Evolutionary conservation across 768 basidiomycete genomes (phyloP).

Genomic region (Tricholoma furcatifolium): DNA sequence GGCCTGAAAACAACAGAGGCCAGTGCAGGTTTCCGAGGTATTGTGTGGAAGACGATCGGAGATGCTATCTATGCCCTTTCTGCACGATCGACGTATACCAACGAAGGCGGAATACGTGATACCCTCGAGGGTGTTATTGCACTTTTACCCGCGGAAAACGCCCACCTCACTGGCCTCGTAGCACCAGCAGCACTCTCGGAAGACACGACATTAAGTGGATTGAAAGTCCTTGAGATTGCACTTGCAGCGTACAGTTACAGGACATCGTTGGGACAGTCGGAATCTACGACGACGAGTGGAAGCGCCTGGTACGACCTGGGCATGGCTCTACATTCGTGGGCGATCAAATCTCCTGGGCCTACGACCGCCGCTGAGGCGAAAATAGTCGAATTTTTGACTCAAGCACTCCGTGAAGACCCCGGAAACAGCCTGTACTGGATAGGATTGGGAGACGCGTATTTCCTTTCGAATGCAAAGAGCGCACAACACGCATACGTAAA

Average conservation of each 20-base stretch:
- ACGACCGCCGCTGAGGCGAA: constrained; percentile 35
- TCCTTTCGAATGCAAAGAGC: constrained; percentile 61
- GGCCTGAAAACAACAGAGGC: constrained; percentile 48
- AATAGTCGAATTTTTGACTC: constrained; percentile 55
- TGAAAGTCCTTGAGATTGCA: constrained; percentile 48
- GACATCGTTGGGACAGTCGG: constrained; percentile 52
- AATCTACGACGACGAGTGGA: constrained; percentile 42
- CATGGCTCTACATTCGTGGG: constrained; percentile 54
- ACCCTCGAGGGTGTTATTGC: constrained; percentile 33
- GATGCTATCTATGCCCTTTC: constrained; percentile 77
- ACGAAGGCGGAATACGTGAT: constrained; percentile 37
- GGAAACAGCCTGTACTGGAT: constrained; percentile 78
- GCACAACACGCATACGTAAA: constrained; percentile 93
- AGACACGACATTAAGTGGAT: constrained; percentile 25
- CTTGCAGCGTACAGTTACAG: constrained; percentile 62
- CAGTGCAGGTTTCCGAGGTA: constrained; percentile 61
- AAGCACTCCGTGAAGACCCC: constrained; percentile 73
- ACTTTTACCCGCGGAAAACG: constrained; percentile 38
- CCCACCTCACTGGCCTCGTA: constrained; percentile 42
- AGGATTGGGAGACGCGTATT: constrained; percentile 73
- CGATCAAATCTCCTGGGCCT: constrained; percentile 27
- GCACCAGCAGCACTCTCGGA: constrained; percentile 25
- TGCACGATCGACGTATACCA: constrained; percentile 43
- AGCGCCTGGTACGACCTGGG: constrained; percentile 78
- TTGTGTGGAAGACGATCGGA: constrained; percentile 82